Evolutionary conservation across 1,139 yeast genomes (phyloP).

Genomic region (Taphrina communis): DNA sequence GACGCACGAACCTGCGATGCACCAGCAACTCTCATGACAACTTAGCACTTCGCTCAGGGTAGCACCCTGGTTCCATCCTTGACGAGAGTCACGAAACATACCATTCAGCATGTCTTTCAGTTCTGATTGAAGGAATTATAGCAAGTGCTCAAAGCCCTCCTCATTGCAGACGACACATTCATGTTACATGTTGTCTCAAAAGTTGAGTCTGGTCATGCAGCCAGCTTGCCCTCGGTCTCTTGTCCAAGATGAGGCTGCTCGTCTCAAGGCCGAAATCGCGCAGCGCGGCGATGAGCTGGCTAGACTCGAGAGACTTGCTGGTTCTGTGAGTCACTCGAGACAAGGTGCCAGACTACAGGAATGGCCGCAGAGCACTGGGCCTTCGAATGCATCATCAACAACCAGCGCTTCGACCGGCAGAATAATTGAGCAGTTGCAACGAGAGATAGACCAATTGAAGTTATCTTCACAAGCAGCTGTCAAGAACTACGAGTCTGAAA

Average conservation of each 20-base stretch:
- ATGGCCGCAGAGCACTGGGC: background rate
- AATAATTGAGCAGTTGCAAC: constrained; percentile 41
- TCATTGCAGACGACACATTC: background rate
- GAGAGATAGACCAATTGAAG: constrained; percentile 37
- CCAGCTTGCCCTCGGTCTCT: constrained; percentile 1
- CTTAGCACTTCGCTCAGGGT: no score
- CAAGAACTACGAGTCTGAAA: constrained; percentile 32
- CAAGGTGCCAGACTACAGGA: constrained; percentile 12
- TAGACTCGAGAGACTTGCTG: constrained; percentile 29
- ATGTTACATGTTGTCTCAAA: constrained; percentile 7
- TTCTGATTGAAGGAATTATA: no score
- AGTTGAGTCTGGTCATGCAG: constrained; percentile 10
- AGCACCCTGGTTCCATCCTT: no score
- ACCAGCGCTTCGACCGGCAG: constrained; percentile 32
- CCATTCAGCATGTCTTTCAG: no score
- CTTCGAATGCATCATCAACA: background rate
- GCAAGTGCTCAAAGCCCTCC: background rate
- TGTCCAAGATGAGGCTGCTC: constrained; percentile 30
- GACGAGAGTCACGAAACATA: no score
- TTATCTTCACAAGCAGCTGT: constrained; percentile 31
- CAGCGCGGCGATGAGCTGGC: constrained; percentile 30
- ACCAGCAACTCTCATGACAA: no score
- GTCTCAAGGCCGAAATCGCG: constrained; percentile 25
- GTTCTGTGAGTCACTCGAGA: constrained; percentile 22
- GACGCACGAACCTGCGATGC: background rate